Base-by-base conservation (phyloP, 441 rosid genomes). In the Gossypium davidsonii region DNA sequence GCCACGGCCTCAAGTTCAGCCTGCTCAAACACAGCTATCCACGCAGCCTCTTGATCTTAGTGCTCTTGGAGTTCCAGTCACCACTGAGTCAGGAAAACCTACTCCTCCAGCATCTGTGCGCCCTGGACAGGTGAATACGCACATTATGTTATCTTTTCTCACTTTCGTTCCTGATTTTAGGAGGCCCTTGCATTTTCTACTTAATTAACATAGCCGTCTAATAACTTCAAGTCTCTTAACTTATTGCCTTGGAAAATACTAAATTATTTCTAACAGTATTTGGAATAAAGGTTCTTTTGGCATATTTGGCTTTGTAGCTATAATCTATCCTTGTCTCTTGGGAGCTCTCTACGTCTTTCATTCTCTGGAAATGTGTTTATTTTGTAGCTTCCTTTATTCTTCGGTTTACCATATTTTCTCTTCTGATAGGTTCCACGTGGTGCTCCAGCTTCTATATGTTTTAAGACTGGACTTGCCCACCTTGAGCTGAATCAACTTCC, bases 401-500 rank as follows among this genome's bases (percentile, higher is more conserved):
- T 67, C 74, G 26, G 56, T 31, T 65, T 42, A 53, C 63, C 57
- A 3, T 71, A 63, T 70, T 60, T 79, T 64, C 44, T 68, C 37
- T 69, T 53, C 25, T 78, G 59, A 72, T 78, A 95, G 99, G 97
- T 93, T 85, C 98, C 98, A 44, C 91, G 97, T 59, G 97, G 99
- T 71, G 98, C 97, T 49, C 86, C 92, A 76, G 94, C 99, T 82
- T 67, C 98, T 2, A 71, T 88, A 55, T 95, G 99, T 84, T 95
- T 95, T 87, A 95, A 91, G 88, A 86, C 79, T 73, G 98, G 99
- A 69, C 95, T 95, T 75, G 92, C 92, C 68, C 99, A 93, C 83
- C 98, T 95, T 75, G 98, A 93, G 80, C 99, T 85, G 83, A 95
- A 95, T 80, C 98, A 95, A 78, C 99, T 95, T 66, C 83, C 98